Conservation (phyloP, 176 grass and related monocot genomes). For the Canna indica region DNA sequence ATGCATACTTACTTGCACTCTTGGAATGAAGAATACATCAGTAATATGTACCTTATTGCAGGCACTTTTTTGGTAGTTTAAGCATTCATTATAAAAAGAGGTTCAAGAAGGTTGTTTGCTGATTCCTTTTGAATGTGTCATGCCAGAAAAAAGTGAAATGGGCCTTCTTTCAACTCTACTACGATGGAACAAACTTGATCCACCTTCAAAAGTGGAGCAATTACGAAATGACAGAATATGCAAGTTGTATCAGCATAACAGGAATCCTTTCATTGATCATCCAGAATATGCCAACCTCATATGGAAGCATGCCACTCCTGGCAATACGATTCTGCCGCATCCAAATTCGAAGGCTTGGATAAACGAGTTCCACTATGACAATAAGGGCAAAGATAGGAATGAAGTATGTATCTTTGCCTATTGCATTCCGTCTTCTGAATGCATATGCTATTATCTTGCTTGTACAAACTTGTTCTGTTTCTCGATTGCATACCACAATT, state of each 20-base stretch:
- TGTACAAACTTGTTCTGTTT: neutral
- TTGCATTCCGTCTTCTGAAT: neutral
- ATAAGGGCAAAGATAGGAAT: constrained; percentile 33
- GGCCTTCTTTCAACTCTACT: constrained; percentile 58
- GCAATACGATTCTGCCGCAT: constrained; percentile 2
- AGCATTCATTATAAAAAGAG: neutral
- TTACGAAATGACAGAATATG: constrained; percentile 57
- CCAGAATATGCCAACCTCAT: constrained; percentile 64
- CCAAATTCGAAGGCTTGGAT: constrained; percentile 18
- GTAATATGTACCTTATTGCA: too few relatives aligned
- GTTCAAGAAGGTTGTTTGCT: neutral
- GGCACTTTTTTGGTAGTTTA: neutral
- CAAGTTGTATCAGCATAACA: constrained; percentile 60
- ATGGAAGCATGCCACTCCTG: constrained; percentile 32
- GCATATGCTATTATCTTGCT: neutral
- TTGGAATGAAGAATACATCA: too few relatives aligned
- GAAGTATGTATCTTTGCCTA: constrained; percentile 8
- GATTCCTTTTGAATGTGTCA: constrained; percentile 4
- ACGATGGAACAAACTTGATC: constrained; percentile 62
- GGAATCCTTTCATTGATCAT: constrained; percentile 74
- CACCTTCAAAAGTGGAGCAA: constrained; percentile 50
- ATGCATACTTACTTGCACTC: too few relatives aligned
- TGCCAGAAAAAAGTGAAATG: constrained; percentile 48
- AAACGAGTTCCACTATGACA: constrained; percentile 36
- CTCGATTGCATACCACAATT: too few relatives aligned